phyloP scores from a whole-genome alignment of 2,329 filamentous ascomycete genomes.

The Furcasterigmium furcatum region DNA sequence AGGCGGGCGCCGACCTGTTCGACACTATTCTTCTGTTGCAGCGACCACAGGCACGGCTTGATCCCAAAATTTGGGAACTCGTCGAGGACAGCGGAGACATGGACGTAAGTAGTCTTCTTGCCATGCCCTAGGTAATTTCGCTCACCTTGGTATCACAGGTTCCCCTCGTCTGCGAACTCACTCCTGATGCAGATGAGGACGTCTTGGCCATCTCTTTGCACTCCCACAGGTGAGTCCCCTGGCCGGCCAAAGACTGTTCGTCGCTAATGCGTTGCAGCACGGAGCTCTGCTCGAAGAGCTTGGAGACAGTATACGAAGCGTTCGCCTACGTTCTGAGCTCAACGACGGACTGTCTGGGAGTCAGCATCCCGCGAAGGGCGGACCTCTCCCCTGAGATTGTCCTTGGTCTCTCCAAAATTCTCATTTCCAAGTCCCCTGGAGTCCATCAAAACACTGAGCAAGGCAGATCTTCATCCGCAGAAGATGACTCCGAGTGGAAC shows the following conservation, averaged over 20 bases:
- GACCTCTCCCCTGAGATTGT: too few species aligned
- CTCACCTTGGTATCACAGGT: constrained; percentile 31
- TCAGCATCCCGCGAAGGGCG: too few species aligned
- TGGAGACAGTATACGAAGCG: too few species aligned
- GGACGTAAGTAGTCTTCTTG: constrained; percentile 48
- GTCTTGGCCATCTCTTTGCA: constrained; percentile 59
- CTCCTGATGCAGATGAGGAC: constrained; percentile 51
- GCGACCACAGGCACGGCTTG: constrained; percentile 55
- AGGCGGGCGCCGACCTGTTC: constrained; percentile 57
- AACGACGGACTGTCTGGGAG: too few species aligned
- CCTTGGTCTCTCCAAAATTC: constrained; percentile 1
- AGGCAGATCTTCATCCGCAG: too few species aligned
- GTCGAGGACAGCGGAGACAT: constrained; percentile 59
- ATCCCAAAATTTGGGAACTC: constrained; percentile 52
- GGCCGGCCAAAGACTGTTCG: background rate
- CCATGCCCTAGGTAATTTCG: background rate
- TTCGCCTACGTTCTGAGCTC: too few species aligned
- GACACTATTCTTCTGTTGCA: constrained; percentile 81
- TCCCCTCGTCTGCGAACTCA: constrained; percentile 73
- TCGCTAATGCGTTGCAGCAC: background rate
- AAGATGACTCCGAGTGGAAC: too few species aligned
- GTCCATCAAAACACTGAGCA: too few species aligned
- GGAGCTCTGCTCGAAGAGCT: too few species aligned
- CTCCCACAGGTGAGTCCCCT: constrained; percentile 42
- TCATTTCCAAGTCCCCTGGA: background rate